phyloP scores from a whole-genome alignment of 202 grass and related monocot genomes.

The Eragrostis tef region DNA sequence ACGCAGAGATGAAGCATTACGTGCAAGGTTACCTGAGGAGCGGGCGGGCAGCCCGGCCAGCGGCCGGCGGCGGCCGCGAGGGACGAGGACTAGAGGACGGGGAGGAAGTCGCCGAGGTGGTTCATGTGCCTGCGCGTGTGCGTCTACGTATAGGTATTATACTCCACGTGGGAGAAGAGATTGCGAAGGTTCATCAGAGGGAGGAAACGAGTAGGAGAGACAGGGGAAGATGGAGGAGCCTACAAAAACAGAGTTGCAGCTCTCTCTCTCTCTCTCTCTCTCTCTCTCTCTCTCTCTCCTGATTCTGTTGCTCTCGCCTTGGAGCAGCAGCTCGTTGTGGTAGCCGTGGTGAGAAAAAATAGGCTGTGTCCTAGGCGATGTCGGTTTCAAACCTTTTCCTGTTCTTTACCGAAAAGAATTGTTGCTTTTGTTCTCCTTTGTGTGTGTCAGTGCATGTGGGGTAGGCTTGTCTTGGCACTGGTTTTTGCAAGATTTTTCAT shows the following conservation, averaged over 20 bases:
- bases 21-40: not conserved
- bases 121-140: conserved; percentile 33
- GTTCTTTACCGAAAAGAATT: not conserved
- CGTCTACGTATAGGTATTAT: conserved; percentile 30
- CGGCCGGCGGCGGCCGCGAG: not conserved
- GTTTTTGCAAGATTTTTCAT: not conserved
- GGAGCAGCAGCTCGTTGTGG: not conserved
- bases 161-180: conserved; percentile 46
- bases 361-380: not conserved
- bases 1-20: conserved; percentile 16
- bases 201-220: not conserved
- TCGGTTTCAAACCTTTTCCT: not conserved
- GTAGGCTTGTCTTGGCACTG: not conserved
- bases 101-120: conserved; percentile 29
- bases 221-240: not conserved
- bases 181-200: conserved; percentile 31
- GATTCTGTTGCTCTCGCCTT: not conserved
- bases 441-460: not conserved
- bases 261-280: not conserved
- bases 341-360: not conserved
- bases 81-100: not conserved
- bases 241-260: conserved; percentile 30
- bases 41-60: not conserved
- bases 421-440: not conserved
- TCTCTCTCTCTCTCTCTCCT: not conserved